A percentile compares a stretch with the other conserved stretches of the same genome.
Conservation (phyloP, 23 red algal species). For the Cyanidioschyzon merolae region DNA sequence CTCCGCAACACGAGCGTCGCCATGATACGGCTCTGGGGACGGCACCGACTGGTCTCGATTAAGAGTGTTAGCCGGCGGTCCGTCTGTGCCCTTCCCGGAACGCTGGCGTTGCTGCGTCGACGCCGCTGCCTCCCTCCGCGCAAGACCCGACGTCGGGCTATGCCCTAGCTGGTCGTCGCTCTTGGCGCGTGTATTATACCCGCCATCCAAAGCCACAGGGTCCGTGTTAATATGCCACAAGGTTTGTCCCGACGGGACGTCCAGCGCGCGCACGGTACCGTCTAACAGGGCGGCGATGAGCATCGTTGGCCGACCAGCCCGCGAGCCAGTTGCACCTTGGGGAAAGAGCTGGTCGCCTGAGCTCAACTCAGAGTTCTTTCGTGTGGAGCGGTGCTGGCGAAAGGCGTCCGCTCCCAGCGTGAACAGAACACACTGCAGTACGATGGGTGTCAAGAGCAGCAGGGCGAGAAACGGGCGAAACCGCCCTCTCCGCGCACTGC, state of each 20-base stretch:
- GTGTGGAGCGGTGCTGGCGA: too few relatives aligned
- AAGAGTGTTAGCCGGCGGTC: background rate
- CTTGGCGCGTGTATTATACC: background rate
- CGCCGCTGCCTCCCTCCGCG: too few relatives aligned
- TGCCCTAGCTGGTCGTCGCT: background rate
- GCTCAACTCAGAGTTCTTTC: too few relatives aligned
- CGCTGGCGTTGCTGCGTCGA: too few relatives aligned
- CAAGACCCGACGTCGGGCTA: background rate
- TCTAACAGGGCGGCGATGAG: background rate
- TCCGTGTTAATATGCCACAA: slow-evolving; percentile 2
- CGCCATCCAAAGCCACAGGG: background rate
- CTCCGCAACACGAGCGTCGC: background rate
- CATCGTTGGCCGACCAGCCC: background rate
- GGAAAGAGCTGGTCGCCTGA: too few relatives aligned
- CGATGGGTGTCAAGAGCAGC: too few relatives aligned
- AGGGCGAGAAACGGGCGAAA: background rate
- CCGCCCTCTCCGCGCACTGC: background rate
- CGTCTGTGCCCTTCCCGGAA: background rate
- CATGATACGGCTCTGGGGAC: background rate
- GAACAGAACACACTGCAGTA: too few relatives aligned
- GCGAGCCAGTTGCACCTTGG: too few relatives aligned
- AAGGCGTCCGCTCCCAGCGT: too few relatives aligned
- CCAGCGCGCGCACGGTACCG: slow-evolving; percentile 10
- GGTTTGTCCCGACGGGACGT: background rate
- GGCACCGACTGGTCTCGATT: background rate